Percentiles rank a stretch among this genome's conserved stretches.
Conservation (phyloP, 1,284 basidiomycete species). For the Boletellus deceptivus region DNA sequence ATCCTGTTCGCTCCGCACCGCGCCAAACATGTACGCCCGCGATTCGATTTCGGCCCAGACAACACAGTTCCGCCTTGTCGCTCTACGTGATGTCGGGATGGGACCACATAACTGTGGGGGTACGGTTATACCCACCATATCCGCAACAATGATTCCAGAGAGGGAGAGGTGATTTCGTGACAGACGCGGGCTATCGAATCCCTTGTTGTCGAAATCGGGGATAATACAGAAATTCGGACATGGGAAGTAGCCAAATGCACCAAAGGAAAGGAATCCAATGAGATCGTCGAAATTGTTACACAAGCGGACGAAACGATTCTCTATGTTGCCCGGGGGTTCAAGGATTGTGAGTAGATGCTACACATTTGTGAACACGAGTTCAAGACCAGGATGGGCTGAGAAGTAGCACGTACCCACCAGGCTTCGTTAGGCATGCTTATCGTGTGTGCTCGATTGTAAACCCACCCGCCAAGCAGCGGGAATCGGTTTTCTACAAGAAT, state of each 20-base stretch:
- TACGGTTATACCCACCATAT: slow-evolving; percentile 12
- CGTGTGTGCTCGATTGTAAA: slow-evolving; percentile 25
- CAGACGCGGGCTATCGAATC: neutral
- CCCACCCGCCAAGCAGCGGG: slow-evolving; percentile 31
- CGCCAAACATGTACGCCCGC: slow-evolving; percentile 33
- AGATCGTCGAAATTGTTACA: slow-evolving; percentile 35
- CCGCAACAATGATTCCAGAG: slow-evolving; percentile 29
- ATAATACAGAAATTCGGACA: slow-evolving; percentile 18
- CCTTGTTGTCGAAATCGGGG: neutral
- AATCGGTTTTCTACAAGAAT: slow-evolving; percentile 14
- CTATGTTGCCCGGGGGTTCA: slow-evolving; percentile 18
- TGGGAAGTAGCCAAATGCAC: slow-evolving; percentile 20
- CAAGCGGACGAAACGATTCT: slow-evolving; percentile 33
- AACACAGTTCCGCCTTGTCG: slow-evolving; percentile 11
- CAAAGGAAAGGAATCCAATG: slow-evolving; percentile 29
- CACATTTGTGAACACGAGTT: neutral
- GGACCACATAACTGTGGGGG: slow-evolving; percentile 7
- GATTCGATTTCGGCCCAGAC: slow-evolving; percentile 22
- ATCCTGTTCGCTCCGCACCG: slow-evolving; percentile 29
- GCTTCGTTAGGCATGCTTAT: slow-evolving; percentile 27
- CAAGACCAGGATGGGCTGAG: neutral
- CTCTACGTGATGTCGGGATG: slow-evolving; percentile 14
- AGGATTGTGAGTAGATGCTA: slow-evolving; percentile 2
- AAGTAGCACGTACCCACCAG: slow-evolving; percentile 30
- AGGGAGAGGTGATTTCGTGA: slow-evolving; percentile 29